Evolutionary conservation across 202 grass and related monocot species (phyloP).

Genomic region (Bolboschoenoplectus hybrid): DNA sequence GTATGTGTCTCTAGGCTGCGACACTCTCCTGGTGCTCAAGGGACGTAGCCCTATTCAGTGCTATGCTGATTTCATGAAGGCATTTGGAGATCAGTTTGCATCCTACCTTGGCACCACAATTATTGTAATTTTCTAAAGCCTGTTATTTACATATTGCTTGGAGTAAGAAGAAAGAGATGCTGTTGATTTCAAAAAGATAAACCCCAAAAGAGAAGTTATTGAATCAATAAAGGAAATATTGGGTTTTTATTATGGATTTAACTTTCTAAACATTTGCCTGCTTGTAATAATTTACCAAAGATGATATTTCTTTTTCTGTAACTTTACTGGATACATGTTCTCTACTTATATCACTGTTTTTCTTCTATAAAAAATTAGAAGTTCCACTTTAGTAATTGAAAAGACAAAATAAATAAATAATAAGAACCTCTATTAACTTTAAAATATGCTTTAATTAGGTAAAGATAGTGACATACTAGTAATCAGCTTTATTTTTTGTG

Average conservation of each 20-base stretch:
- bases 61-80: conserved; percentile 92
- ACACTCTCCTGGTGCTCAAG: conserved; percentile 67
- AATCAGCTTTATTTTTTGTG: background rate
- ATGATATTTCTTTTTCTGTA: background rate
- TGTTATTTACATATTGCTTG: background rate
- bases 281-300: background rate
- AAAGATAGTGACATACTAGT: background rate
- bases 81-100: conserved; percentile 70
- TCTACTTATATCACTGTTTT: background rate
- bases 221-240: background rate
- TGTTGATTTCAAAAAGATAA: background rate
- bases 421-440: no score
- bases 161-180: background rate
- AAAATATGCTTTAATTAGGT: background rate
- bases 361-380: background rate
- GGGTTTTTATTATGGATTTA: background rate
- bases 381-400: background rate
- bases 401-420: background rate
- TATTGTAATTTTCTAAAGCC: conserved; percentile 40
- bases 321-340: background rate
- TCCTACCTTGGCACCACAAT: conserved; percentile 65
- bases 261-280: background rate
- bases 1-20: conserved; percentile 81
- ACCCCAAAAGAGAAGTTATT: background rate
- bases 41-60: conserved; percentile 75